phyloP scores from a whole-genome alignment of 2,329 filamentous ascomycete species.

The Aspergillus brasiliensis region DNA sequence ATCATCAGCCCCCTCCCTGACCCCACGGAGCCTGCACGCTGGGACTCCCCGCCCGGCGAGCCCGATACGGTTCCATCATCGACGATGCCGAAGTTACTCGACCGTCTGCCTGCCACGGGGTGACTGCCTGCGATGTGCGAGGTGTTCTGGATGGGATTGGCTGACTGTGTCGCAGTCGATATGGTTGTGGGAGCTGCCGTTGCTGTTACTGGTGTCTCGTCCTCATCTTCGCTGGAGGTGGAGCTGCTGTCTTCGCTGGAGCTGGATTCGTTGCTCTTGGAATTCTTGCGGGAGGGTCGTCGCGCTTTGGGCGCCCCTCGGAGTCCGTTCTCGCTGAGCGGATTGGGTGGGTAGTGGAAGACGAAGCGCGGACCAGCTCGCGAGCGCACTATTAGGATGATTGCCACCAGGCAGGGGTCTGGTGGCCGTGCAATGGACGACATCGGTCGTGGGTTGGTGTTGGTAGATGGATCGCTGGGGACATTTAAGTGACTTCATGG shows the following conservation, averaged over 20 bases:
- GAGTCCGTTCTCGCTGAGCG: slow-evolving; percentile 44
- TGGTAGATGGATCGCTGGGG: slow-evolving; percentile 16
- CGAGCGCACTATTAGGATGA: slow-evolving; percentile 74
- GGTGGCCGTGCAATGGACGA: slow-evolving; percentile 51
- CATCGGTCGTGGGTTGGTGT: slow-evolving; percentile 33
- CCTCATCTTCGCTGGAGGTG: slow-evolving; percentile 46
- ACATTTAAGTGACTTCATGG: no score
- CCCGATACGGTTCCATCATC: slow-evolving; percentile 32
- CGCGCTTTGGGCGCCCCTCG: slow-evolving; percentile 38
- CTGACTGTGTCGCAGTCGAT: slow-evolving; percentile 7
- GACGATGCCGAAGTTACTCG: slow-evolving; percentile 38
- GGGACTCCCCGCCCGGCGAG: slow-evolving; percentile 33
- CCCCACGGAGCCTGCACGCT: slow-evolving; percentile 37
- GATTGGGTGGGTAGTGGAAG: slow-evolving; percentile 78
- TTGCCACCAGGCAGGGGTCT: slow-evolving; percentile 64
- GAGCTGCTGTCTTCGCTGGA: slow-evolving; percentile 41
- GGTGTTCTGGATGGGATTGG: slow-evolving; percentile 14
- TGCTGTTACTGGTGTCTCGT: slow-evolving; percentile 20
- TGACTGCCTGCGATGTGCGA: slow-evolving; percentile 24
- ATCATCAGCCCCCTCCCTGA: slow-evolving; percentile 31
- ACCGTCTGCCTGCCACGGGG: slow-evolving; percentile 29
- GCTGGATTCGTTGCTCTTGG: slow-evolving; percentile 41
- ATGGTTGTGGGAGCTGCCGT: no score
- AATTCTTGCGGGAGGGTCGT: slow-evolving; percentile 36
- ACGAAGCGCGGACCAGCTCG: slow-evolving; percentile 79